Conservation (phyloP, 2,329 filamentous ascomycete species). For the Stagonosporopsis rhizophila region DNA sequence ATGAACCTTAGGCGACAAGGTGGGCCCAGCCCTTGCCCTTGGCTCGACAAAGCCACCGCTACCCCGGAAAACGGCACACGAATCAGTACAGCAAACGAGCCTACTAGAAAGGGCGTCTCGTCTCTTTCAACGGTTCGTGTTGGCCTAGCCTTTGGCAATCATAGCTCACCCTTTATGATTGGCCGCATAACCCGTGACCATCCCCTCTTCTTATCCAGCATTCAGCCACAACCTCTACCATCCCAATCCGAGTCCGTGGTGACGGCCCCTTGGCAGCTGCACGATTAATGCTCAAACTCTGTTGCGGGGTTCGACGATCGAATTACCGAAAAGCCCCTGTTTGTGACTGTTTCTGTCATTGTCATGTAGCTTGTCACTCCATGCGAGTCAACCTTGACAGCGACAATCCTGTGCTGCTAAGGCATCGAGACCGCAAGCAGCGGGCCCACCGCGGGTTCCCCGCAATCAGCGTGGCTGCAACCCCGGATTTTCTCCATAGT, state of each 20-base stretch:
- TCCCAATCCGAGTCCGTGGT: constrained; percentile 12
- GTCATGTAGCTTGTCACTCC: constrained; percentile 8
- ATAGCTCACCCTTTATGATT: background rate
- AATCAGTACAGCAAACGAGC: background rate
- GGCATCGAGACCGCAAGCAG: constrained; percentile 14
- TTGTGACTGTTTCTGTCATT: constrained; percentile 7
- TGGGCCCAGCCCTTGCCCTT: background rate
- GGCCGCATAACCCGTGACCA: constrained; percentile 2
- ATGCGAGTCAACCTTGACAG: constrained; percentile 30
- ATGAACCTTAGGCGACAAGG: background rate
- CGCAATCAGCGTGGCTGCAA: constrained; percentile 31
- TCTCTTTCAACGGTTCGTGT: background rate
- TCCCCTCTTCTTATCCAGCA: constrained; percentile 17
- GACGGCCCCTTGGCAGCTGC: constrained; percentile 14
- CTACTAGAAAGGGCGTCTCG: background rate
- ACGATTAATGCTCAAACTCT: background rate
- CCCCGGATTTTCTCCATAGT: constrained; percentile 28
- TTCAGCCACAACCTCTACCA: background rate
- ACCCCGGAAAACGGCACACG: background rate
- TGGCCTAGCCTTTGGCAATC: background rate
- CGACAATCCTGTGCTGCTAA: constrained; percentile 1
- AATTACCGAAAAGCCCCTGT: constrained; percentile 26
- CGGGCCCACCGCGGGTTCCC: constrained; percentile 26
- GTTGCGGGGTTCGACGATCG: constrained; percentile 23
- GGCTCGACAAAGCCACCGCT: background rate